A percentile compares a stretch with the other conserved stretches of the same genome.
phyloP scores from a whole-genome alignment of 2,329 filamentous ascomycete species.

The Tolypocladium cylindrosporum region DNA sequence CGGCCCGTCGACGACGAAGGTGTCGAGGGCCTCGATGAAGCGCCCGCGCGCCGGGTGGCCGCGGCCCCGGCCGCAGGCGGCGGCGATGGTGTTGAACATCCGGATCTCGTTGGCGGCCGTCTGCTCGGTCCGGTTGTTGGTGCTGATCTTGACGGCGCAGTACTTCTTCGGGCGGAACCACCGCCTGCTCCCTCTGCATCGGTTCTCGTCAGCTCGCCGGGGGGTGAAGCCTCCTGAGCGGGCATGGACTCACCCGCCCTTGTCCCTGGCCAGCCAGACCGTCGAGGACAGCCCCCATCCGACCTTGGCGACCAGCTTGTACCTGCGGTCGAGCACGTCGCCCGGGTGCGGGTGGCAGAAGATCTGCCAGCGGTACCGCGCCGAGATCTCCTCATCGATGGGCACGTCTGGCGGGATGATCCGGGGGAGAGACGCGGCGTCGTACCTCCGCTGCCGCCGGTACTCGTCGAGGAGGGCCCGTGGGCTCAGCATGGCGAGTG shows the following conservation, averaged over 20 bases:
- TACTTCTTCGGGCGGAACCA: conserved; percentile 5
- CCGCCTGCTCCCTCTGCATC: too few relatives aligned
- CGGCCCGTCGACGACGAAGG: conserved; percentile 17
- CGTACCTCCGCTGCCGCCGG: too few relatives aligned
- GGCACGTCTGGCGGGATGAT: not conserved
- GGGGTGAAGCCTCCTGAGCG: too few relatives aligned
- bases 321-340: not conserved
- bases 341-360: conserved; percentile 2
- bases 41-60: conserved; percentile 8
- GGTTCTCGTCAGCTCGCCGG: too few relatives aligned
- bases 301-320: not conserved
- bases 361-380: not conserved
- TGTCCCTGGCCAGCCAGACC: conserved; percentile 1
- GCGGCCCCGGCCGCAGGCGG: not conserved
- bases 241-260: not conserved
- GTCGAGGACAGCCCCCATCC: conserved; percentile 1
- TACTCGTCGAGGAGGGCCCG: too few relatives aligned
- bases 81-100: conserved; percentile 2
- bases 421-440: too few relatives aligned
- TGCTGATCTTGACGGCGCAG: conserved; percentile 13
- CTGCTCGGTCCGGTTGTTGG: conserved; percentile 9
- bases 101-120: conserved; percentile 10
- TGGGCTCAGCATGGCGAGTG: too few relatives aligned
- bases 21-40: conserved; percentile 19
- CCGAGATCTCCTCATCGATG: not conserved